phyloP scores from a whole-genome alignment of 148 eudicot genomes.

The Heliosperma pusillum region DNA sequence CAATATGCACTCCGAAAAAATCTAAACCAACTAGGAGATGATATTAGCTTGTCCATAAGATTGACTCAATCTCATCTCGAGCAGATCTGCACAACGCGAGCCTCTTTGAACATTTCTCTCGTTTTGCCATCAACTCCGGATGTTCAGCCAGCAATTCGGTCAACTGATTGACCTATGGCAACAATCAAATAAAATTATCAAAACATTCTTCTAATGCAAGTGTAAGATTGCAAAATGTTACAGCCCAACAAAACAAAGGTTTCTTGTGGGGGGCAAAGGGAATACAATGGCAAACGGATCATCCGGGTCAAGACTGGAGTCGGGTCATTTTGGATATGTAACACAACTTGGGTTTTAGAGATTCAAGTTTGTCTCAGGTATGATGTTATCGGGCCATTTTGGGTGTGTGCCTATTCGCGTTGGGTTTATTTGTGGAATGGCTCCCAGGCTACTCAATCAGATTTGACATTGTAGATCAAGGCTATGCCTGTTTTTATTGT shows the following conservation, averaged over 20 bases:
- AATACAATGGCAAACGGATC: no score
- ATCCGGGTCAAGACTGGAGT: no score
- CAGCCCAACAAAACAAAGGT: background rate
- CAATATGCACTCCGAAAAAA: slow-evolving; percentile 4
- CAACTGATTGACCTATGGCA: slow-evolving; percentile 41
- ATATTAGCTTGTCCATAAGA: slow-evolving; percentile 31
- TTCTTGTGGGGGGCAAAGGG: no score
- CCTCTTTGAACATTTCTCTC: slow-evolving; percentile 44
- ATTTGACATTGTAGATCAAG: no score
- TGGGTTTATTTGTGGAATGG: no score
- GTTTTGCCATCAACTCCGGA: slow-evolving; percentile 41
- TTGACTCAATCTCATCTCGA: slow-evolving; percentile 51
- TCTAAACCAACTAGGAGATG: background rate
- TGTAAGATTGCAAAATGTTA: background rate
- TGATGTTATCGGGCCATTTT: no score
- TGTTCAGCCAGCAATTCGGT: slow-evolving; percentile 48
- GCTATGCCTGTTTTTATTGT: no score
- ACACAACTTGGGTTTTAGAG: no score
- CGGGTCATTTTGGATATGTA: no score
- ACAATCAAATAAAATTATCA: background rate
- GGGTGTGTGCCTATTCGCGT: no score
- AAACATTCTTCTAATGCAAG: background rate
- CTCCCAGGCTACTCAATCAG: no score
- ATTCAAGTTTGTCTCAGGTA: no score
- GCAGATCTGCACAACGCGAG: slow-evolving; percentile 54